phyloP scores from a whole-genome alignment of 805 yeast species.

The Cyberlindnera xishuangbannaensis region DNA sequence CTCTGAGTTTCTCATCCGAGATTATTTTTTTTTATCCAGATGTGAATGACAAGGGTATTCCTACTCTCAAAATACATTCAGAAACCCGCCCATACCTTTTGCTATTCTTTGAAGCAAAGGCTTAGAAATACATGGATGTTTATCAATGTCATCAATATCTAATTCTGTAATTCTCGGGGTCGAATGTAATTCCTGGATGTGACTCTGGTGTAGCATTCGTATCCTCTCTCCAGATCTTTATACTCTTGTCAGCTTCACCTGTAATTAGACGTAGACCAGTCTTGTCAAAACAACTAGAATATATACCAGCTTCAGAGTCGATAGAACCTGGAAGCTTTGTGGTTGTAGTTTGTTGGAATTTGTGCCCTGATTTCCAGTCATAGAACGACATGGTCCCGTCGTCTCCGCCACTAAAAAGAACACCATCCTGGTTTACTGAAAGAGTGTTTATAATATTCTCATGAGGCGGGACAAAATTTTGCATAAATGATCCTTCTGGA shows the following conservation, averaged over 20 bases:
- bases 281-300: conserved; percentile 67
- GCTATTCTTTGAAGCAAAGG: too few species aligned
- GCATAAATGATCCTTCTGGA: conserved; percentile 70
- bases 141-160: too few species aligned
- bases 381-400: conserved; percentile 72
- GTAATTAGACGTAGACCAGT: conserved; percentile 79
- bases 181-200: conserved; percentile 21
- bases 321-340: conserved; percentile 65
- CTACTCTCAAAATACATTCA: too few species aligned
- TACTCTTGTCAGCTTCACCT: conserved; percentile 86
- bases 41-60: too few species aligned
- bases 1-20: too few species aligned
- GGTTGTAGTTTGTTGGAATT: conserved; percentile 49
- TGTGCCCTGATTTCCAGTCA: conserved; percentile 69
- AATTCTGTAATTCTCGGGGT: conserved; percentile 19
- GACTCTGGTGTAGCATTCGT: conserved; percentile 26
- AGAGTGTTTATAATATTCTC: conserved; percentile 62
- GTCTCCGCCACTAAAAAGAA: conserved; percentile 77
- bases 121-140: too few species aligned
- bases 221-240: conserved; percentile 64
- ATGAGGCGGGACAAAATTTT: conserved; percentile 42
- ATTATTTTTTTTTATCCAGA: too few species aligned
- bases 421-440: conserved; percentile 52
- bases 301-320: conserved; percentile 60
- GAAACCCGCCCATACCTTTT: too few species aligned